A percentile compares a stretch with the other conserved stretches of the same genome.
phyloP scores from a whole-genome alignment of 148 eudicot genomes.

The Chenopodium formosanum region DNA sequence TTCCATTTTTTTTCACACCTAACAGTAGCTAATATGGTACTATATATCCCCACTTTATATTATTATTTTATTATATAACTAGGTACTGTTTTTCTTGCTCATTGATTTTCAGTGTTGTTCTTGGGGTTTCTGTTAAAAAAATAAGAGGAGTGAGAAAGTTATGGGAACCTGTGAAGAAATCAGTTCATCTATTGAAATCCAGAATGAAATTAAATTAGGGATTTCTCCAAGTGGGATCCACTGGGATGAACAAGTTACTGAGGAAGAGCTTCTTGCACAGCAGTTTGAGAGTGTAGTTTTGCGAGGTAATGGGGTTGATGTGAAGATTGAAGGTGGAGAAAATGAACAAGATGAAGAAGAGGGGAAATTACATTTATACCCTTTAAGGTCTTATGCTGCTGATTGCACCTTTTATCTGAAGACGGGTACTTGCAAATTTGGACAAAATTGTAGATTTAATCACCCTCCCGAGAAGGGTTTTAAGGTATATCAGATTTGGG shows the following conservation, averaged over 20 bases:
- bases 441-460: conserved; percentile 54
- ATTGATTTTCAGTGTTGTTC: conserved; percentile 15
- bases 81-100: not conserved
- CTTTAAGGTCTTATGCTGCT: conserved; percentile 42
- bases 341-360: conserved; percentile 7
- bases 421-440: conserved; percentile 65
- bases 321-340: not conserved
- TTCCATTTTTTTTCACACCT: conserved; percentile 14
- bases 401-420: conserved; percentile 58
- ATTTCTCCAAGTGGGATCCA: conserved; percentile 23
- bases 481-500: conserved; percentile 36
- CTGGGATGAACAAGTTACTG: not conserved
- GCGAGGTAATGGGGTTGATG: conserved; percentile 10
- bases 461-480: conserved; percentile 37
- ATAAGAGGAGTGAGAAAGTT: not conserved
- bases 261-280: conserved; percentile 18
- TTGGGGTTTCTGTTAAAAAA: conserved; percentile 18
- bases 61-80: not conserved
- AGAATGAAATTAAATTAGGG: conserved; percentile 12
- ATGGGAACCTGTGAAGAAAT: conserved; percentile 35
- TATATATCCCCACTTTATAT: not conserved
- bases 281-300: conserved; percentile 25
- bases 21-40: conserved; percentile 5
- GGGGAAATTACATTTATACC: conserved; percentile 20
- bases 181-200: conserved; percentile 12